Evolutionary conservation across 805 yeast genomes (phyloP).

Genomic region (Isabelozyma pseudorhagii): DNA sequence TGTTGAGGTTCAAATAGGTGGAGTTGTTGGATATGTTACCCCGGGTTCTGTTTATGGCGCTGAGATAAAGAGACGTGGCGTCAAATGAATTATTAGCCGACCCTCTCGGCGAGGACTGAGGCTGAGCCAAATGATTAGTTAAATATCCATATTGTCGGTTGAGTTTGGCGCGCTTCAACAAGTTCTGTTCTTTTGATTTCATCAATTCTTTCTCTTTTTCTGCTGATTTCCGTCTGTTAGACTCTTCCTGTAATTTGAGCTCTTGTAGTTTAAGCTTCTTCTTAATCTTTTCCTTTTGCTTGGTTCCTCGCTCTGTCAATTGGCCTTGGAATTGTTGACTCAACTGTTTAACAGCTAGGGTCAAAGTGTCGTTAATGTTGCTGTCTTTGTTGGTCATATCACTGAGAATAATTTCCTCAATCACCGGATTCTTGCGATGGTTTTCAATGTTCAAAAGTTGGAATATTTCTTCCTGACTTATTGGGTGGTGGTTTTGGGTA

Average conservation of each 20-base stretch:
- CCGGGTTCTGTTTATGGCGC: conserved; percentile 3
- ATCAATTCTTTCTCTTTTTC: conserved; percentile 16
- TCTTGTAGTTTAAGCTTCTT: background rate
- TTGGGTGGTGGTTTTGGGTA: conserved; percentile 10
- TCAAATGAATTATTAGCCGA: conserved; percentile 3
- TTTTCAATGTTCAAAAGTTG: conserved; percentile 10
- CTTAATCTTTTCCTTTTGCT: conserved; percentile 13
- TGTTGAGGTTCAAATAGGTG: conserved; percentile 13
- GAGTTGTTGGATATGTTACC: conserved; percentile 7
- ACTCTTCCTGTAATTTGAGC: conserved; percentile 4
- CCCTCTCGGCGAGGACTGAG: conserved; percentile 4
- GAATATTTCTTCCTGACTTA: conserved; percentile 11
- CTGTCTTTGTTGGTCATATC: conserved; percentile 28
- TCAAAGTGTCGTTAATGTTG: conserved; percentile 23
- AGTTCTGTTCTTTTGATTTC: conserved; percentile 18
- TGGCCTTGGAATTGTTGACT: conserved; percentile 22
- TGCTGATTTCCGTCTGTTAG: conserved; percentile 8
- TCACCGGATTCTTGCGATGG: conserved; percentile 6
- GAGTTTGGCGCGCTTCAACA: conserved; percentile 25
- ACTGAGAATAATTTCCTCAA: conserved; percentile 23
- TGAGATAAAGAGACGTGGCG: conserved; percentile 5
- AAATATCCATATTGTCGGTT: conserved; percentile 30
- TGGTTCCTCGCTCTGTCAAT: conserved; percentile 27
- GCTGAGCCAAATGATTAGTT: conserved; percentile 19
- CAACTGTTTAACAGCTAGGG: conserved; percentile 17